These are phyloP conservation scores for Isoetes taiwanensis DNA, from an alignment of 75 land plant genomes.

Conservation along the genomic window DNA sequence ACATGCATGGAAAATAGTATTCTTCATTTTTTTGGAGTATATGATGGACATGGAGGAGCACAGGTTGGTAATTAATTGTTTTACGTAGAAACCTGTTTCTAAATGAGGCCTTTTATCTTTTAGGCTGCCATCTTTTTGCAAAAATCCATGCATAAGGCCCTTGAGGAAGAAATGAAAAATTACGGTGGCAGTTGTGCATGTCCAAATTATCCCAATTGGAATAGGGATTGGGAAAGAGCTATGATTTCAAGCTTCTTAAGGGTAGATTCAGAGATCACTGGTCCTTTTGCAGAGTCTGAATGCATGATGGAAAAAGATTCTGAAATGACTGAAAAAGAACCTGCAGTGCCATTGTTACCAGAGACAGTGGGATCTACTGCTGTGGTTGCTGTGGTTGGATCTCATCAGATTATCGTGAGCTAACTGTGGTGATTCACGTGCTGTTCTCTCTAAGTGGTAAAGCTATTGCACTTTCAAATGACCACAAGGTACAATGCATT, in stretches of 20 bases:
- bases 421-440: conserved; percentile 1
- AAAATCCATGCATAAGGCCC: neutral
- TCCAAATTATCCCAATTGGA: neutral
- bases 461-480: neutral
- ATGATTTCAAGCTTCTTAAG: neutral
- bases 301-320: neutral
- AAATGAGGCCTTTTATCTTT: neutral
- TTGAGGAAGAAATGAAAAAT: conserved; percentile 7
- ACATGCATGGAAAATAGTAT: too few species aligned
- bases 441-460: neutral
- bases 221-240: neutral
- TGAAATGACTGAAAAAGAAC: neutral
- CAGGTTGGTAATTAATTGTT: neutral
- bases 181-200: neutral
- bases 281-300: neutral
- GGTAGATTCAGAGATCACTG: neutral
- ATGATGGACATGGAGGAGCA: neutral
- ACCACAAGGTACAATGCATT: neutral
- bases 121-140: neutral
- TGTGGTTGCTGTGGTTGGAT: neutral
- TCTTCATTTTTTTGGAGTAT: conserved; percentile 6
- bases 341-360: neutral
- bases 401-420: neutral
- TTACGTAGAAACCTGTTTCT: neutral
- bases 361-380: conserved; percentile 4